Percentiles rank a stretch among this genome's conserved stretches.
phyloP scores from a whole-genome alignment of 2,329 filamentous ascomycete species.

The Diaporthe nobilis region DNA sequence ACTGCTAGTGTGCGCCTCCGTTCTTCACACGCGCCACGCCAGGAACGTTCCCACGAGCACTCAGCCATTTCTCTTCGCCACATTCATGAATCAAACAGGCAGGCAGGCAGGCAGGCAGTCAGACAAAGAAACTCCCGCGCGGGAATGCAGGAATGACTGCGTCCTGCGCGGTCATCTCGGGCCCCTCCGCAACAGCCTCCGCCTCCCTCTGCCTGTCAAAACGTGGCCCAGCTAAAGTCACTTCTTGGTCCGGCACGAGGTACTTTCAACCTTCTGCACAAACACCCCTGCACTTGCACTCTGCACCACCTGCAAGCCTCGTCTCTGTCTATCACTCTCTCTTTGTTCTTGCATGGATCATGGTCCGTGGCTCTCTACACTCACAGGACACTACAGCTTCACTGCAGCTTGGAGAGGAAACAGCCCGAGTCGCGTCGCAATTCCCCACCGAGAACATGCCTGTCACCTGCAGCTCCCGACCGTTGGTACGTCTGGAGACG shows the following conservation, averaged over 20 bases:
- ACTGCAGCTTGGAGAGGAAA: constrained; percentile 21
- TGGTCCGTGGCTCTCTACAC: not conserved
- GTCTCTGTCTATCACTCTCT: constrained; percentile 4
- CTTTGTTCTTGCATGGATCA: constrained; percentile 12
- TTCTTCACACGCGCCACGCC: not conserved
- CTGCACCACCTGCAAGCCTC: constrained; percentile 26
- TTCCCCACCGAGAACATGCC: constrained; percentile 20
- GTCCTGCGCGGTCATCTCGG: constrained; percentile 19
- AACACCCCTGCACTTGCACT: constrained; percentile 16
- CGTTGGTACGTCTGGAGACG: not conserved
- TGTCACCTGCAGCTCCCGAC: constrained; percentile 25
- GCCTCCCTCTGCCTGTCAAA: not conserved
- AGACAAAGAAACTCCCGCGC: constrained; percentile 6
- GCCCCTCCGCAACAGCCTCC: not conserved
- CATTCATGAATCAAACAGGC: not conserved
- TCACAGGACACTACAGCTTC: not conserved
- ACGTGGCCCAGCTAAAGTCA: not conserved
- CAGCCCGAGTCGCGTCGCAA: constrained; percentile 17
- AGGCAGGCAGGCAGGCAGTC: not conserved
- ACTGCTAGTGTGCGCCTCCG: not conserved
- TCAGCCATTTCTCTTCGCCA: not conserved
- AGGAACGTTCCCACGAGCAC: not conserved
- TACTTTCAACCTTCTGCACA: not conserved
- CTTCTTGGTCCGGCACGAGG: constrained; percentile 1
- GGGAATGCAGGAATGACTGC: constrained; percentile 17